Percentiles rank a stretch among this genome's conserved stretches.
phyloP scores from a whole-genome alignment of 805 yeast genomes.

The Novakomyces olei region DNA sequence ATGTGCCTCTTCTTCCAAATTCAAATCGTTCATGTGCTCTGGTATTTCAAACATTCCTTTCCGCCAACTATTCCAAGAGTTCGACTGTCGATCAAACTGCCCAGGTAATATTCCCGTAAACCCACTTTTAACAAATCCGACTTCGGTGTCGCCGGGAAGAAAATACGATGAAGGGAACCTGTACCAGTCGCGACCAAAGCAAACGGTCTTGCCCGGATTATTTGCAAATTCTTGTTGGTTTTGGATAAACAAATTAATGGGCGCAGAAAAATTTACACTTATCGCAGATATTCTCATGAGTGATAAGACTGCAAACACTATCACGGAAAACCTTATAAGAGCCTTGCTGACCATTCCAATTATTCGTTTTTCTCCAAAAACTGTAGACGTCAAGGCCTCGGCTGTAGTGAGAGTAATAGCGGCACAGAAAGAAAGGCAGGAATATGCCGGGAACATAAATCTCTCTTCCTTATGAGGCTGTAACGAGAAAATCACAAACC shows the following conservation, averaged over 20 bases:
- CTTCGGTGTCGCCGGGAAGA: conserved; percentile 37
- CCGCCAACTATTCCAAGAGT: conserved; percentile 12
- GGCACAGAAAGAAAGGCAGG: conserved; percentile 41
- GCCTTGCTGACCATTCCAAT: too few relatives aligned
- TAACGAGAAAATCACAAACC: conserved; percentile 41
- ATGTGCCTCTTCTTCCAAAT: conserved; percentile 39
- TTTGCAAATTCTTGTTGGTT: too few relatives aligned
- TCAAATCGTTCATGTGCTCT: conserved; percentile 49
- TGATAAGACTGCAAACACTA: too few relatives aligned
- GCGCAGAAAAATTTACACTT: too few relatives aligned
- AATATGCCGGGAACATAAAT: conserved; percentile 68
- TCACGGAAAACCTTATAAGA: too few relatives aligned
- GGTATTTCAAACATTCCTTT: conserved; percentile 26
- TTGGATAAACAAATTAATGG: too few relatives aligned
- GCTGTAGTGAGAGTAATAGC: conserved; percentile 23
- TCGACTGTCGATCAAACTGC: conserved; percentile 36
- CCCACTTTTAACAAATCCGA: conserved; percentile 50
- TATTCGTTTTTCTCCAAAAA: too few relatives aligned
- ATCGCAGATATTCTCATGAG: too few relatives aligned
- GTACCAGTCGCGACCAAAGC: conserved; percentile 92
- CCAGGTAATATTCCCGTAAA: conserved; percentile 80
- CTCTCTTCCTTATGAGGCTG: conserved; percentile 92
- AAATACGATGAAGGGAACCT: conserved; percentile 78
- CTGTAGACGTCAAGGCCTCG: background rate
- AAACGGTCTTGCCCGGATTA: too few relatives aligned